These are phyloP conservation scores for Xylaria sp. DNA, from an alignment of 495 filamentous ascomycete genomes.

Conservation along the genomic window DNA sequence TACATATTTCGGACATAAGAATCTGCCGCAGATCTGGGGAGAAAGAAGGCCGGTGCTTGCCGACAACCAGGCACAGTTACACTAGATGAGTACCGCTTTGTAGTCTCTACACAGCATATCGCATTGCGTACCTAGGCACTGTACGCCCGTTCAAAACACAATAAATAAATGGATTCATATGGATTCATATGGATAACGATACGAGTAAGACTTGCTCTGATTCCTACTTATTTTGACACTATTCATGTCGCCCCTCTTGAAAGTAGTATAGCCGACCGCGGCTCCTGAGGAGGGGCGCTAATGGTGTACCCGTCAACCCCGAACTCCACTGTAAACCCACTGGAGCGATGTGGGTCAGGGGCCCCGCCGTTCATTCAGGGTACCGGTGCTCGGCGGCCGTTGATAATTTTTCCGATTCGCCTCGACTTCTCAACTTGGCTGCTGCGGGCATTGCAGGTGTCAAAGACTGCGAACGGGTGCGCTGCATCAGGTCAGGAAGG, in stretches of 20 bases:
- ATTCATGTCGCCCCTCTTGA: background rate
- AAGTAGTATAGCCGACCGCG: background rate
- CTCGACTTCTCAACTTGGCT: background rate
- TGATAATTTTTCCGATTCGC: slow-evolving; percentile 8
- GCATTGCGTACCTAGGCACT: background rate
- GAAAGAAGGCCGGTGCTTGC: background rate
- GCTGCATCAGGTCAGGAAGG: background rate
- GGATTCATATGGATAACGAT: background rate
- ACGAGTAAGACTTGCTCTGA: background rate
- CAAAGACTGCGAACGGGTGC: background rate
- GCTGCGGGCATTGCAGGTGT: background rate
- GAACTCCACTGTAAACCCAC: background rate
- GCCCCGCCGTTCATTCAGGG: background rate
- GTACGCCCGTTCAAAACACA: background rate
- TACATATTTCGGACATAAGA: background rate
- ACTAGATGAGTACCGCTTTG: background rate
- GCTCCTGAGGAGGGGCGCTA: background rate
- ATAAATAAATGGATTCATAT: background rate
- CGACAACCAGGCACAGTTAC: background rate
- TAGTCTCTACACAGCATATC: background rate
- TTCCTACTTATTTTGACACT: background rate
- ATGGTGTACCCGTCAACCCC: background rate
- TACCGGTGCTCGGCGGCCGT: background rate
- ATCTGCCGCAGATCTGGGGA: background rate
- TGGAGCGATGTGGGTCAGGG: background rate